phyloP scores from a whole-genome alignment of 352 stramenopile genomes.

The Hyaloperonospora brassicae region DNA sequence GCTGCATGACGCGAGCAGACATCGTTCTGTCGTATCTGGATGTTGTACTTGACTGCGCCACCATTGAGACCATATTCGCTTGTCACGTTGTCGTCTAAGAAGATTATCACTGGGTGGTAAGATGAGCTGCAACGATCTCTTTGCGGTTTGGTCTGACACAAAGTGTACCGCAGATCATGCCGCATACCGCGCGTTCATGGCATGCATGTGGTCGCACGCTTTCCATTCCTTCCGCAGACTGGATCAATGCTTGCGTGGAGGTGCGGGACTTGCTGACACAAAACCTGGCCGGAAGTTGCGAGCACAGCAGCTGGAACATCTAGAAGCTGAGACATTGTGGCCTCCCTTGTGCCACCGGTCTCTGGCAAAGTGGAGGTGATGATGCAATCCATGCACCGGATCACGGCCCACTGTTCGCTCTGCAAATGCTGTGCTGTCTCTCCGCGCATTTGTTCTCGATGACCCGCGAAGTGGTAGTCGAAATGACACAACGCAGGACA shows the following conservation, averaged over 20 bases:
- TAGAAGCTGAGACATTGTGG: background rate
- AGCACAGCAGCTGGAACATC: background rate
- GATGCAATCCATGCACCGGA: constrained; percentile 34
- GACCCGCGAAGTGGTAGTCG: constrained; percentile 10
- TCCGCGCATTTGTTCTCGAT: constrained; percentile 15
- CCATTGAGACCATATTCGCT: no score
- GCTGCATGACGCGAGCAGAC: no score
- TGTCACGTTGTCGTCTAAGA: no score
- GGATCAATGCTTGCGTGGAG: constrained; percentile 9
- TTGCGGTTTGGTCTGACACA: no score
- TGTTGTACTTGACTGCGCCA: no score
- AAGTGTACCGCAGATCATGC: no score
- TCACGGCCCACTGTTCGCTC: constrained; percentile 41
- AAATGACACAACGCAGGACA: constrained; percentile 7
- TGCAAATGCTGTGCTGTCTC: constrained; percentile 47
- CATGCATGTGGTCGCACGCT: no score
- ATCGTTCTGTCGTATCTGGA: no score
- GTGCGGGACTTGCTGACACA: constrained; percentile 26
- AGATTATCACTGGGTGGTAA: no score
- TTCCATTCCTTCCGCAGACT: constrained; percentile 16
- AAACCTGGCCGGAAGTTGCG: constrained; percentile 30
- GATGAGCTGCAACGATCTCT: no score
- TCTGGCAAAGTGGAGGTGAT: background rate
- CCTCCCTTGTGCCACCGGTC: no score
- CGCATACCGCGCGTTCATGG: background rate